Percentiles rank a stretch among this genome's conserved stretches.
These are phyloP conservation scores for Cicer cuneatum DNA, from an alignment of 306 rosid species.

Conservation along the genomic window DNA sequence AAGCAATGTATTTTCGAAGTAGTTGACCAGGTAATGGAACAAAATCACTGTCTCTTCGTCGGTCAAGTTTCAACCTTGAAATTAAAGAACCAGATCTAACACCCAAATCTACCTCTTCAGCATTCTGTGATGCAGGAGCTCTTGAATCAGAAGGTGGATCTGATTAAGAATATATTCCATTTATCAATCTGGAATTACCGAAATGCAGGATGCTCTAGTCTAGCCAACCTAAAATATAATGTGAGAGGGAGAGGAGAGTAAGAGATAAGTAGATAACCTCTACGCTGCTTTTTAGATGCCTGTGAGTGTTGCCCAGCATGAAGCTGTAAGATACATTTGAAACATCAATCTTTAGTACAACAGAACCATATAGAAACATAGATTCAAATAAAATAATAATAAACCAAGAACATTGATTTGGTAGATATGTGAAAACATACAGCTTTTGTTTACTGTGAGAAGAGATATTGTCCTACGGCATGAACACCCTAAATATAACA, in stretches of 20 bases:
- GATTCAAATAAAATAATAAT: constrained; percentile 35
- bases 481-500: constrained; percentile 31
- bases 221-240: constrained; percentile 37
- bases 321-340: constrained; percentile 66
- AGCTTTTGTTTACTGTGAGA: constrained; percentile 16
- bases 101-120: constrained; percentile 53
- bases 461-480: constrained; percentile 24
- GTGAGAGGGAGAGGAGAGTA: constrained; percentile 30
- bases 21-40: constrained; percentile 86
- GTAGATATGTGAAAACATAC: constrained; percentile 40
- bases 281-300: constrained; percentile 67
- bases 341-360: constrained; percentile 34
- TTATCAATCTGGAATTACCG: constrained; percentile 38
- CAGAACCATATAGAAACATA: constrained; percentile 25
- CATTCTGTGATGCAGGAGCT: constrained; percentile 56
- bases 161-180: constrained; percentile 41
- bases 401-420: constrained; percentile 6
- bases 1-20: constrained; percentile 90
- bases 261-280: constrained; percentile 48
- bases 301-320: constrained; percentile 70
- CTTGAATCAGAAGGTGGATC: constrained; percentile 54
- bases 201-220: constrained; percentile 38
- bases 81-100: constrained; percentile 65
- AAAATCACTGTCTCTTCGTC: constrained; percentile 67
- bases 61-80: constrained; percentile 79